Evolutionary conservation across 2,329 filamentous ascomycete species (phyloP).

Genomic region (Cadophora gregata): DNA sequence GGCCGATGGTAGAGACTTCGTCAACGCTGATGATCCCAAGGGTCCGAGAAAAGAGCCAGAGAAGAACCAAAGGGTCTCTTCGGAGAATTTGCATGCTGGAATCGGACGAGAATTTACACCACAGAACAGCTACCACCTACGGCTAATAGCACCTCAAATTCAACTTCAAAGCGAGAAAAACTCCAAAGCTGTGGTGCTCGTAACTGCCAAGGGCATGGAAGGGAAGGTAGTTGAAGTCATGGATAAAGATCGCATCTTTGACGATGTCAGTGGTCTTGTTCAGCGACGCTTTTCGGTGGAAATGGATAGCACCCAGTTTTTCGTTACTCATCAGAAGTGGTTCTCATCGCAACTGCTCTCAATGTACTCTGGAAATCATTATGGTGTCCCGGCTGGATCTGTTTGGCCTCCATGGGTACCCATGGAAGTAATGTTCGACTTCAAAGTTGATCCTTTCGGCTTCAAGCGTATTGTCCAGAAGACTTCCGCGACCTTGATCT

Average conservation of each 20-base stretch:
- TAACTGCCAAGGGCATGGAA: constrained; percentile 97
- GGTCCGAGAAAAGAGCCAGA: constrained; percentile 13
- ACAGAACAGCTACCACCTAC: constrained; percentile 92
- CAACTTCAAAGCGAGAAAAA: constrained; percentile 99
- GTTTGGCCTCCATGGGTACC: constrained; percentile 99
- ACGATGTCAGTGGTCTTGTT: constrained; percentile 92
- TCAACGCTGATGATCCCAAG: constrained; percentile 66
- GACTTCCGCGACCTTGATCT: constrained; percentile 91
- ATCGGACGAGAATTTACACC: constrained; percentile 88
- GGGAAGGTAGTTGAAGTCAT: constrained; percentile 97
- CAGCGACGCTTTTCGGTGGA: constrained; percentile 92
- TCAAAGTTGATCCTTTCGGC: constrained; percentile 91
- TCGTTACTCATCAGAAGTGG: constrained; percentile 92
- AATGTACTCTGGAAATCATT: constrained; percentile 92
- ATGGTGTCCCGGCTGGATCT: constrained; percentile 82
- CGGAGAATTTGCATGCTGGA: constrained; percentile 71
- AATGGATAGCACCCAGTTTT: constrained; percentile 98
- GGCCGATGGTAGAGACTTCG: constrained; percentile 82
- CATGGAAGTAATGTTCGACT: constrained; percentile 98
- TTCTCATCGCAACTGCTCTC: constrained; percentile 85
- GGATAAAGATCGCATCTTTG: constrained; percentile 91
- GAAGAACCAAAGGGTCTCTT: constrained; percentile 48
- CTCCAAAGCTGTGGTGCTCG: constrained; percentile 92
- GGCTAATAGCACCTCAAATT: constrained; percentile 95
- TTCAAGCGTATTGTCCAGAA: constrained; percentile 97